Conservation (phyloP, 2,329 filamentous ascomycete species). For the Trichoderma sp. region DNA sequence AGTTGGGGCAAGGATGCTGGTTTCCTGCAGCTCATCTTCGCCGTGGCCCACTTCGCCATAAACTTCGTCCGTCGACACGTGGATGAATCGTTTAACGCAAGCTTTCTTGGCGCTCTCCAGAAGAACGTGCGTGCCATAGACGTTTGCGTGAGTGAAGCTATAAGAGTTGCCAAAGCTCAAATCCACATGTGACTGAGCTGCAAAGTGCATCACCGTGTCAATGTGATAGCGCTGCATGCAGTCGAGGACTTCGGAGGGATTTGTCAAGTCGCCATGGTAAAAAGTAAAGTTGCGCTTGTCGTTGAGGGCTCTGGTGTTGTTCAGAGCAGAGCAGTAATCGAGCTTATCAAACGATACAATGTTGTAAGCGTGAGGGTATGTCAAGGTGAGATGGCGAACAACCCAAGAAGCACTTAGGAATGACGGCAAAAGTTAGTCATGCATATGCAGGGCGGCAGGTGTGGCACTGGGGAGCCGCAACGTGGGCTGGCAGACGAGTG, state of each 20-base stretch:
- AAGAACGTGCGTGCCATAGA: conserved; percentile 81
- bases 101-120: conserved; percentile 76
- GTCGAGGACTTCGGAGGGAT: conserved; percentile 68
- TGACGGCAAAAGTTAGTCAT: background rate
- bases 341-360: conserved; percentile 84
- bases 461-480: background rate
- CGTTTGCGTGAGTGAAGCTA: conserved; percentile 79
- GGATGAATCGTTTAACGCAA: conserved; percentile 73
- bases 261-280: conserved; percentile 78
- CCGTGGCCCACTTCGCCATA: conserved; percentile 78
- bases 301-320: conserved; percentile 74
- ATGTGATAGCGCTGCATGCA: conserved; percentile 73
- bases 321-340: conserved; percentile 79
- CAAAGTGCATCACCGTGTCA: conserved; percentile 82
- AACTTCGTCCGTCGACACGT: conserved; percentile 84
- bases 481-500: background rate
- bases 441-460: background rate
- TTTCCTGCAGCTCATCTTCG: conserved; percentile 72
- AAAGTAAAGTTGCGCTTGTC: conserved; percentile 74
- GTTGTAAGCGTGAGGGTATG: conserved; percentile 75
- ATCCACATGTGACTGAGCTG: conserved; percentile 84
- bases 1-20: conserved; percentile 74
- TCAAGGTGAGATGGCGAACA: conserved; percentile 74
- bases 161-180: conserved; percentile 82
- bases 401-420: conserved; percentile 74